Base-by-base conservation (phyloP, 352 stramenopile species). In the Achlya hypogyna region DNA sequence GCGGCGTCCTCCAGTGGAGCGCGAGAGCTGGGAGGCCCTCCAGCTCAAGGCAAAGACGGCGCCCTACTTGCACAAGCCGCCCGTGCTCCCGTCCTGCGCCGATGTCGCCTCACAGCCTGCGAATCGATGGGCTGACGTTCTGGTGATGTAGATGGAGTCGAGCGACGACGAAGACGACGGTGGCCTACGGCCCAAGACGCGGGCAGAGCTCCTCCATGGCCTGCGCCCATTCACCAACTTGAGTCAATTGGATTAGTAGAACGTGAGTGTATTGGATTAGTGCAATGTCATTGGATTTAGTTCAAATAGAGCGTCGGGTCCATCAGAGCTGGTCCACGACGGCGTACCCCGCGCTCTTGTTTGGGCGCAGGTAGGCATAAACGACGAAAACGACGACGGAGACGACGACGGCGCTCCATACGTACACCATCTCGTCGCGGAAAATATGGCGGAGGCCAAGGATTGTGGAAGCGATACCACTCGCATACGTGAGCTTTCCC, bases 11-110 rank as follows among this genome's bases (percentile, higher is more conserved):
- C 29, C 68, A 32, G 78, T 87, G 40, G 70, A 72, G 14, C 78
- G 81, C 8, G 77, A 87, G 64, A 88, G 77, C 25, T 93, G 82
- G 77, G 74, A 70, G 2, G 69, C 86, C 54, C 65, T 91, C 23
- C 75, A 88, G 74, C 79, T 82, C 52, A 80, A 76, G 28, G 82
- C 78, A 29, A 71, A 71, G 45, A 53, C 64, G 8, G 70, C 82
- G 22, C 75, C 81, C 29, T 83, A 75, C 70, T 62, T 73, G 31
- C 74, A 87, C 18, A 73, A 73, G 0, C 84, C 81, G 12, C 65
- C 58, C n/a, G 35, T 71, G 12, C 70, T 93, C 47, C 82, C 82
- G 10, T 91, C 82, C 10, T 56, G 49, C 31, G 71, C 25, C 31
- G 51, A 67, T 22, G 60, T 67, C 54, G 23, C 34, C 1, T 45